A percentile compares a stretch with the other conserved stretches of the same genome.
Conservation (phyloP, 116 monocot species). For the Cymodocea nodosa region DNA sequence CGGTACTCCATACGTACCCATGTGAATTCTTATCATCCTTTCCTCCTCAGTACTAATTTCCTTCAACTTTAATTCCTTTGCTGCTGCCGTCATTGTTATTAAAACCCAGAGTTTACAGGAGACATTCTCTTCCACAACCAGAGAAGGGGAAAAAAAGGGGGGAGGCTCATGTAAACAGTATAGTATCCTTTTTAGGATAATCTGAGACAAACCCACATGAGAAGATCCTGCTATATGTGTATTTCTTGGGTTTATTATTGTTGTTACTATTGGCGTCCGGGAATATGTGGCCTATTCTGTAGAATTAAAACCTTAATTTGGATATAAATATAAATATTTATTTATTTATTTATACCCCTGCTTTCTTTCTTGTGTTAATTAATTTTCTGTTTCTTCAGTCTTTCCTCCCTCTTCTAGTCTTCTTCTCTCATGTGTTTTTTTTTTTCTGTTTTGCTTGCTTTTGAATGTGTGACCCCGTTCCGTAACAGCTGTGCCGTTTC, state of each 20-base stretch:
- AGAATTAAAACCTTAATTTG: too few species aligned
- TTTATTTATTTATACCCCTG: too few species aligned
- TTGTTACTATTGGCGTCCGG: not conserved
- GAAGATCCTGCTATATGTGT: not conserved
- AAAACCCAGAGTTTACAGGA: not conserved
- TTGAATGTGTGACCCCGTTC: constrained; percentile 17
- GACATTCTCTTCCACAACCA: constrained; percentile 2
- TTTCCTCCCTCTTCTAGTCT: not conserved
- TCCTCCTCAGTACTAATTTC: not conserved
- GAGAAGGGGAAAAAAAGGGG: too few species aligned
- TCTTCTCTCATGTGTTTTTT: not conserved
- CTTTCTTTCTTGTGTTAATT: too few species aligned
- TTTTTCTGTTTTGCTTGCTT: constrained; percentile 3
- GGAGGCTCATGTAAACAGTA: constrained; percentile 2
- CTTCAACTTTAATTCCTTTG: not conserved
- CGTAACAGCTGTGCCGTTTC: constrained; percentile 49
- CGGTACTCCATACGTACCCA: constrained; percentile 20
- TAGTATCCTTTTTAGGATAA: constrained; percentile 9
- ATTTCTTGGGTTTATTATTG: not conserved
- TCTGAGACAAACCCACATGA: constrained; percentile 5
- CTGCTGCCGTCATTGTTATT: not conserved
- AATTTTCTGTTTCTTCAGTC: too few species aligned
- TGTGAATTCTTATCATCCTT: constrained; percentile 42
- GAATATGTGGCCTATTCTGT: not conserved
- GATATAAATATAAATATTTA: too few species aligned